Conservation (phyloP, 306 rosid genomes). For the Nissolia schottii region DNA sequence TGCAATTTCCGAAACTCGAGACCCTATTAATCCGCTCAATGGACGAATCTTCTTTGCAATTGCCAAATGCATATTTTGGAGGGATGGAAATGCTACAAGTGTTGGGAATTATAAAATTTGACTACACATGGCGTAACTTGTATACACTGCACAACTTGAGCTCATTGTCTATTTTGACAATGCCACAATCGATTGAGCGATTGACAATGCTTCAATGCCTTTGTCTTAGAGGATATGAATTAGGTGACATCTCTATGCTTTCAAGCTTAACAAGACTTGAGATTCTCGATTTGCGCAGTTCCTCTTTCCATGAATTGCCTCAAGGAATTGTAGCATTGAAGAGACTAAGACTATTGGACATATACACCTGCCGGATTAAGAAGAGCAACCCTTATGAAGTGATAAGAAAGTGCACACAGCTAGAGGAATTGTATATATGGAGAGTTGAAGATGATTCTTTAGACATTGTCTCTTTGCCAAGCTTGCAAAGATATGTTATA, state of each 20-base stretch:
- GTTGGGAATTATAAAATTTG: not conserved
- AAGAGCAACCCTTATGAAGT: conserved; percentile 6
- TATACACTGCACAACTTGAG: not conserved
- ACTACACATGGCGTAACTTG: not conserved
- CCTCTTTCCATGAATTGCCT: conserved; percentile 9
- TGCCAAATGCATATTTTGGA: not conserved
- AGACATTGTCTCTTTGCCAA: not conserved
- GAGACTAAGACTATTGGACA: not conserved
- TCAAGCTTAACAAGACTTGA: conserved; percentile 6
- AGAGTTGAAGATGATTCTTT: not conserved
- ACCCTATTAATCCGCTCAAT: not conserved
- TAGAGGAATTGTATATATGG: not conserved
- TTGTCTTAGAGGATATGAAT: not conserved
- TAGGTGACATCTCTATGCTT: conserved; percentile 1
- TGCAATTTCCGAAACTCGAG: not conserved
- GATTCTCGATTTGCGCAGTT: not conserved
- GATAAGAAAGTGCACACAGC: not conserved
- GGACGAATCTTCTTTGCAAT: not conserved
- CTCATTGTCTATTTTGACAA: not conserved
- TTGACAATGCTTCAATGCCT: not conserved
- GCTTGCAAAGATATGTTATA: conserved; percentile 5
- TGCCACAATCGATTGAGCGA: not conserved
- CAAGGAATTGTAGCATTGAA: not conserved
- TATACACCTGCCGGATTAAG: not conserved
- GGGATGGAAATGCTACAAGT: not conserved